These are phyloP conservation scores for Cubamyces sp. DNA, from an alignment of 768 basidiomycete genomes.

Conservation along the genomic window DNA sequence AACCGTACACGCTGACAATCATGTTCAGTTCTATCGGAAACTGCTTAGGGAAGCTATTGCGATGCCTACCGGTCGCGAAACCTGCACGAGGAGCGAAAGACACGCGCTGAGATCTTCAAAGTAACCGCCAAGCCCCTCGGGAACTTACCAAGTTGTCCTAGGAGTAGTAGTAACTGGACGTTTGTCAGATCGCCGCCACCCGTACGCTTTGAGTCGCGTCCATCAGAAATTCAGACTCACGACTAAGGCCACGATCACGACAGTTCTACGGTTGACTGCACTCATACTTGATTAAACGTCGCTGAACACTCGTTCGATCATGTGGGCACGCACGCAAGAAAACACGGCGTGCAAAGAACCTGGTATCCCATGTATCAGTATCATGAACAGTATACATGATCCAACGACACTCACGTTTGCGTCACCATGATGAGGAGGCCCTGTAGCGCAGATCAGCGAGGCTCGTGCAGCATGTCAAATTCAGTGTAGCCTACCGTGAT, in stretches of 20 bases:
- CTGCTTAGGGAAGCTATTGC: not conserved
- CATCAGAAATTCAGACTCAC: not conserved
- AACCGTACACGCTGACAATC: not conserved
- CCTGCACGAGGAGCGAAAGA: too few species aligned
- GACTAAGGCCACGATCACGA: not conserved
- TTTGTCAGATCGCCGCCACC: too few species aligned
- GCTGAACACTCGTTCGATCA: too few species aligned
- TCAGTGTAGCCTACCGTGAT: too few species aligned
- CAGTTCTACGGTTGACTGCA: not conserved
- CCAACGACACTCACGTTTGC: not conserved
- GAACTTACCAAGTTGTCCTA: not conserved
- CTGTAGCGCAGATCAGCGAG: not conserved
- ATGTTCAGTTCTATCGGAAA: not conserved
- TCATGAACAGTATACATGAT: too few species aligned
- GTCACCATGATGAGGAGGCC: constrained; percentile 1
- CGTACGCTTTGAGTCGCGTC: not conserved
- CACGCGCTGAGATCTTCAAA: too few species aligned
- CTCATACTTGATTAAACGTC: not conserved
- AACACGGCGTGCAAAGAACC: constrained; percentile 1
- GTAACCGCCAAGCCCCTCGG: too few species aligned
- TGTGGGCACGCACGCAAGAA: not conserved
- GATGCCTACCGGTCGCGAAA: not conserved
- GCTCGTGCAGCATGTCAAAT: too few species aligned
- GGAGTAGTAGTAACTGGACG: not conserved
- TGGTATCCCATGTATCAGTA: not conserved